Conservation (phyloP, 371 early-diverging fungal genomes). For the Apophysomyces trapeziformis region DNA sequence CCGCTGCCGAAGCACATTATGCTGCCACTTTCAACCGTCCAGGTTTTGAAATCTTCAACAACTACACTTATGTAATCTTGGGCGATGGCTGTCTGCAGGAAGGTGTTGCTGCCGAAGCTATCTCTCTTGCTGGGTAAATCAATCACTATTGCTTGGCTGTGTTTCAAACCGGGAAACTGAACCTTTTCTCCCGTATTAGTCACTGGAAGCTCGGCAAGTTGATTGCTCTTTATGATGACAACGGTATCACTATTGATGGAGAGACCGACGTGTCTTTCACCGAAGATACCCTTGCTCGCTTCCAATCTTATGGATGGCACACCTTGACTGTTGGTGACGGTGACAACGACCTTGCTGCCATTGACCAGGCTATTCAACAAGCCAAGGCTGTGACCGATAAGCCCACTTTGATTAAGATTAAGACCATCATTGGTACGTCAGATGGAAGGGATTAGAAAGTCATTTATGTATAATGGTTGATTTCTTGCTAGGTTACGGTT, state of each 20-base stretch:
- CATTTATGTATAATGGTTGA: not conserved
- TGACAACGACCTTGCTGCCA: slow-evolving; percentile 75
- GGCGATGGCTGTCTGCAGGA: slow-evolving; percentile 99
- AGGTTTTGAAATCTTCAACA: slow-evolving; percentile 82
- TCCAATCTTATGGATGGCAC: slow-evolving; percentile 96
- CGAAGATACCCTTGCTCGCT: slow-evolving; percentile 93
- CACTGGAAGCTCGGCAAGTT: slow-evolving; percentile 95
- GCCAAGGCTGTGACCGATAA: slow-evolving; percentile 88
- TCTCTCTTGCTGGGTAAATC: slow-evolving; percentile 91
- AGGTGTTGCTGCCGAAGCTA: slow-evolving; percentile 97
- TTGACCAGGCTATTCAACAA: slow-evolving; percentile 74
- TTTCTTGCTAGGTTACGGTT: slow-evolving; percentile 65
- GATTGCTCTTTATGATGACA: slow-evolving; percentile 98
- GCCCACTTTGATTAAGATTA: slow-evolving; percentile 89
- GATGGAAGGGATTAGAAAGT: not conserved
- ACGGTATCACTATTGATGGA: slow-evolving; percentile 97
- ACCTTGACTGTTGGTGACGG: slow-evolving; percentile 81
- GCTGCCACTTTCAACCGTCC: slow-evolving; percentile 92
- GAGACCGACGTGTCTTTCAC: slow-evolving; percentile 91
- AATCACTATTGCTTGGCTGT: slow-evolving; percentile 54
- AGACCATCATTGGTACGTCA: slow-evolving; percentile 76
- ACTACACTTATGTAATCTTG: slow-evolving; percentile 86
- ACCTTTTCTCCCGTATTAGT: slow-evolving; percentile 33
- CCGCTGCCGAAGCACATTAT: slow-evolving; percentile 88
- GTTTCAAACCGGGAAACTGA: slow-evolving; percentile 14